These are phyloP conservation scores for Paramyrothecium roridum DNA, from an alignment of 2,329 filamentous ascomycete genomes.

Conservation along the genomic window DNA sequence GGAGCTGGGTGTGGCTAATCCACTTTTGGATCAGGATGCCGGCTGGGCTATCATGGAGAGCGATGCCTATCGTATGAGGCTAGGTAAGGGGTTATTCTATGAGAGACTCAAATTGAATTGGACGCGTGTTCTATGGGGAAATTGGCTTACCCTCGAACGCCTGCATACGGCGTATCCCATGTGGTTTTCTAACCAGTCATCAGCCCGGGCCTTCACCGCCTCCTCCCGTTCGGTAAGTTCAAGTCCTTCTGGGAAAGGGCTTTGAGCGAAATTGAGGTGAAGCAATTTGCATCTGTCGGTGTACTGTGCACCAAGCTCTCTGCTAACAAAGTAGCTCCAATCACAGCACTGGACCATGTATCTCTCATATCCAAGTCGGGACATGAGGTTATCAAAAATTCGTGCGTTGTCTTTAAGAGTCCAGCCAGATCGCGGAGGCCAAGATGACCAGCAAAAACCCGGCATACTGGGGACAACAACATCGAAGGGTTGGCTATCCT, in stretches of 20 bases:
- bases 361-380: conserved; percentile 30
- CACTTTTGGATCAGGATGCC: neutral
- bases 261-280: neutral
- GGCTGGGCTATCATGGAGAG: conserved; percentile 8
- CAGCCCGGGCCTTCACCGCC: conserved; percentile 35
- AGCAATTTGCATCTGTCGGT: neutral
- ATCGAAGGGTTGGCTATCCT: conserved; percentile 35
- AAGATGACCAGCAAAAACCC: conserved; percentile 40
- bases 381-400: conserved; percentile 35
- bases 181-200: conserved; percentile 30
- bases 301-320: conserved; percentile 3
- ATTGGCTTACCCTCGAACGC: conserved; percentile 24
- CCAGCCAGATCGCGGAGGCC: conserved; percentile 20
- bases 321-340: conserved; percentile 16
- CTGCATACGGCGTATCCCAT: conserved; percentile 38
- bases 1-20: neutral
- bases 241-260: neutral
- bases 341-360: conserved; percentile 31
- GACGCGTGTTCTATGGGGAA: conserved; percentile 27
- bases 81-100: conserved; percentile 44
- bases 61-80: conserved; percentile 3
- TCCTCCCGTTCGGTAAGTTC: conserved; percentile 24
- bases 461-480: conserved; percentile 42
- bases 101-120: conserved; percentile 42
- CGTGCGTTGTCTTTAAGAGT: conserved; percentile 21